phyloP scores from a whole-genome alignment of 2,329 filamentous ascomycete species.

The Elsinoe batatas region DNA sequence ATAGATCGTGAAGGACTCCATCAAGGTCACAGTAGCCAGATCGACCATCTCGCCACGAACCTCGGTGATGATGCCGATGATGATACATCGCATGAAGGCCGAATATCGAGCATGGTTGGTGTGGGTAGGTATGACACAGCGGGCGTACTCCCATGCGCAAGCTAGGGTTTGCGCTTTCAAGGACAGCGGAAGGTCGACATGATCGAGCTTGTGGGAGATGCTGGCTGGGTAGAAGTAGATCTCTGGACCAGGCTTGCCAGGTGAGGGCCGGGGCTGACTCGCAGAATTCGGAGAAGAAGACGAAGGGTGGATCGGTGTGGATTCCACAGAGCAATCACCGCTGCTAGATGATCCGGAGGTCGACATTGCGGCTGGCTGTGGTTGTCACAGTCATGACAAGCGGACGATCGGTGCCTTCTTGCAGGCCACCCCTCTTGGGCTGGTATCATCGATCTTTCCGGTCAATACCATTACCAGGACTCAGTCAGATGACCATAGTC shows the following conservation, averaged over 20 bases:
- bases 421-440: too few species aligned
- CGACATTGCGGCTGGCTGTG: background rate
- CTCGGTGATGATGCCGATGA: constrained; percentile 20
- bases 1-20: background rate
- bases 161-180: constrained; percentile 19
- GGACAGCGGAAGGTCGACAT: constrained; percentile 12
- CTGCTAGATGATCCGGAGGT: background rate
- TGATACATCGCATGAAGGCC: constrained; percentile 19
- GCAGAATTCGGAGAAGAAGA: background rate
- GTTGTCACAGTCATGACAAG: background rate
- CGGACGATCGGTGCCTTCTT: too few species aligned
- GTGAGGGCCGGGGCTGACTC: background rate
- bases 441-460: too few species aligned
- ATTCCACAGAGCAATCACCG: background rate
- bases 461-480: too few species aligned
- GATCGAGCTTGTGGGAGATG: background rate
- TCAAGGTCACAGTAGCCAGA: constrained; percentile 14
- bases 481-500: too few species aligned
- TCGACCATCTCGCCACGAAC: constrained; percentile 18
- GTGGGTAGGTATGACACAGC: constrained; percentile 20
- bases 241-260: background rate
- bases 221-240: background rate
- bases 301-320: background rate
- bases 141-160: constrained; percentile 20
- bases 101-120: constrained; percentile 21